Base-by-base conservation (phyloP, 768 basidiomycete species). In the Leucocoprinus birnbaumii region DNA sequence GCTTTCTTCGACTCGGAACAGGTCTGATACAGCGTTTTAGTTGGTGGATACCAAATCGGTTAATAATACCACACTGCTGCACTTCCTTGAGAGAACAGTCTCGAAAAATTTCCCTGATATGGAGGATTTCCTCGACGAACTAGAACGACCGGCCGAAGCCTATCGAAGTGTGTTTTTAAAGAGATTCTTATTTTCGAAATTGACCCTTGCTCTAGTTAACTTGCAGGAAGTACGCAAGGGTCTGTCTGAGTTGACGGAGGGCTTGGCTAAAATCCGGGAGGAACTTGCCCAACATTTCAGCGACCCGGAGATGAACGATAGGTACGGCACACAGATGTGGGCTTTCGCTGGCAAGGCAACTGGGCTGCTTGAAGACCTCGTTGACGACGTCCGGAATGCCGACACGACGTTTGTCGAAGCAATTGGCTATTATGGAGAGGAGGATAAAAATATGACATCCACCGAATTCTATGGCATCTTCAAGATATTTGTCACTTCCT, bases 31-130 rank as follows among this genome's bases (percentile, higher is more conserved):
- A 9, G 40, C 40, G 13, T 51, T 49, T 24, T 37, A 96, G 94
- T 79, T 99, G 51, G 96, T 97, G 37, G 97, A 99, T 66, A 99
- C 96, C 3, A 99, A 99, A 71, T 96, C 94, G 3, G 83, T 91
- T 41, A 89, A 94, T 65, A 96, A 95, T 56, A 93, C 91, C 11
- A 99, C 95, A 0, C 77, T 98, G 35, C 78, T 99, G 1, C 95
- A 98, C 70, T 98, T 98, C 77, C 70, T 98, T 46, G 95, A 97
- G 65, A 78, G 88, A 53, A 95, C 91, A 0, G 84, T 98, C 8
- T 76, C 85, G 25, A 90, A 87, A 63, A 86, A 95, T 61, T 97
- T 98, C 71, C 86, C 86, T 14, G 78, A 85, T 27, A 91, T 96
- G 80, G 88, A 91, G 63, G 79, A 76, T 3, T 99, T 98, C 70